A percentile compares a stretch with the other conserved stretches of the same genome.
Conservation (phyloP, 2,329 filamentous ascomycete genomes). For the Diaporthe sp. region DNA sequence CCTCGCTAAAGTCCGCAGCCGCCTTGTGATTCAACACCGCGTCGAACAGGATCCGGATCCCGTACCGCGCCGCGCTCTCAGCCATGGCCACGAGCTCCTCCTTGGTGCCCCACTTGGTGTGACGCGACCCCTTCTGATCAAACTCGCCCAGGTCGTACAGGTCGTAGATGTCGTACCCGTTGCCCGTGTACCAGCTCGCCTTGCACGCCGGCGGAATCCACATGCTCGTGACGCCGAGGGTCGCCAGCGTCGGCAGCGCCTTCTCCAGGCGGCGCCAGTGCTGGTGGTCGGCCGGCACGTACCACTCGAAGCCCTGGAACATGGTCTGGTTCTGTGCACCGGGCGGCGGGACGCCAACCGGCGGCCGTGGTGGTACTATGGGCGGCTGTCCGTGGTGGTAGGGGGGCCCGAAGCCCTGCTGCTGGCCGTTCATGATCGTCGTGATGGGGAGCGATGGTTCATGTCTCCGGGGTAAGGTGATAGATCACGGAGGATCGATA, state of each 20-base stretch:
- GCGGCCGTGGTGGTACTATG: not conserved
- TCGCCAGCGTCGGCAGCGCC: constrained; percentile 65
- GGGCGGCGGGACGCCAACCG: constrained; percentile 11
- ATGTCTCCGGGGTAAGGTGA: not conserved
- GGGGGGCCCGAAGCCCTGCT: not conserved
- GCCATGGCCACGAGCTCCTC: constrained; percentile 69
- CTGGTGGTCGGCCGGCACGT: constrained; percentile 69
- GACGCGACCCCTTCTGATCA: constrained; percentile 72
- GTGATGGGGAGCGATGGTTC: not conserved
- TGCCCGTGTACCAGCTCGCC: constrained; percentile 70
- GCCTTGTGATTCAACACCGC: constrained; percentile 81
- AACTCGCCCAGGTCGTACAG: constrained; percentile 80
- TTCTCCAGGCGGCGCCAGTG: constrained; percentile 72
- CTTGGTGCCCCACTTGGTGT: constrained; percentile 78
- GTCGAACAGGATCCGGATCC: constrained; percentile 75
- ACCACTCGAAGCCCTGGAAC: constrained; percentile 81
- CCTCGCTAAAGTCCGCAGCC: constrained; percentile 73
- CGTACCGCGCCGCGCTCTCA: constrained; percentile 62
- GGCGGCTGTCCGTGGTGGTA: constrained; percentile 8
- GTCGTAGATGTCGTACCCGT: constrained; percentile 77
- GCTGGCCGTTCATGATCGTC: constrained; percentile 40
- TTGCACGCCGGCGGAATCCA: constrained; percentile 82
- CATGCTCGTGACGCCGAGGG: constrained; percentile 71
- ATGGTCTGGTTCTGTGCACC: constrained; percentile 60
- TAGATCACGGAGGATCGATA: constrained; percentile 11